Evolutionary conservation across 148 eudicot genomes (phyloP), one percentile per base, ranked within the genome.

Genomic region (Silene uniflora): DNA sequence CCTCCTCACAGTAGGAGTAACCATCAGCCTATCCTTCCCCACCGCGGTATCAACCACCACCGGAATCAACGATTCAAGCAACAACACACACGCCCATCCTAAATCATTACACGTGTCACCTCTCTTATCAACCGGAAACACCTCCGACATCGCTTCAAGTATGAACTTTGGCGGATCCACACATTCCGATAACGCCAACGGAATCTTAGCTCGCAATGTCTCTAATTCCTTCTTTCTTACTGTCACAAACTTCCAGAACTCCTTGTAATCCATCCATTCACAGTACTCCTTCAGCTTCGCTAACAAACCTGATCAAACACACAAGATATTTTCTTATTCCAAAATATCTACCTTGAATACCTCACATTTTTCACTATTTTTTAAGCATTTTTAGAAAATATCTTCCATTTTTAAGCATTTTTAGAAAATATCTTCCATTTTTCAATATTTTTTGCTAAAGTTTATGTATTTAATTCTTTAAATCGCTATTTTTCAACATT

Each of bases 31-130:
- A 44, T 90, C 85, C 67, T 89, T 86, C 77, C 98, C 98, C 35
- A 91, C 62, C 14, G 89, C 82, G 5, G 98, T 98, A 79, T 96
- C 98, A 23, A 92, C 81, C 80, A 91, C 88, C 23, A 81, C 91
- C 11, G 93, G 97, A 23, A 92, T 88, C 79, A 96, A 79, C 23
- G 90, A 83, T 62, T 96, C 99, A 56, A 96, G 59, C 61, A 96
- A 58, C 87, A 96, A 59, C 52, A 92, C 99, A 79, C 98, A 96
- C 0, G 98, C 98, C 99, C 99, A 96, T 1, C 98, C 97, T 75
- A 92, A 83, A 84, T 96, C 99, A 69, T 88, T 86, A 73, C 73
- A 82, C 10, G 81, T 81, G 9, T 81, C 88, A 21, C 62, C 83
- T 72, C 96, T 84, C 75, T 86, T 91, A 56, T 89, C 97, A 76